A percentile compares a stretch with the other conserved stretches of the same genome.
Conservation (phyloP, 2,329 filamentous ascomycete genomes). For the Onygenales sp. region DNA sequence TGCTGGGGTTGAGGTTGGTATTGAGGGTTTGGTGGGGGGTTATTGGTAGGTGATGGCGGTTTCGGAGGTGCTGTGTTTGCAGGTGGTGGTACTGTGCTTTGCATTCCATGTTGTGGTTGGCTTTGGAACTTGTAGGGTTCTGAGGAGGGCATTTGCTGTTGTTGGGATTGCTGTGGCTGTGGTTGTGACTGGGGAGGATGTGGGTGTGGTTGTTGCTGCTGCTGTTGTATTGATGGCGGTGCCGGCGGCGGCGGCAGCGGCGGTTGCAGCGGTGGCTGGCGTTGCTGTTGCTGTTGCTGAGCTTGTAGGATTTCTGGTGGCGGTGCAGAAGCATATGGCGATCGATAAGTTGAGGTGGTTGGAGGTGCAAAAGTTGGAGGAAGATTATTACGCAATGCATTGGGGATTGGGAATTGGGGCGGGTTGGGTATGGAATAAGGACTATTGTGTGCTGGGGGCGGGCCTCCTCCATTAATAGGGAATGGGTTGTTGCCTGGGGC, state of each 20-base stretch:
- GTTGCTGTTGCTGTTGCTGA: constrained; percentile 9
- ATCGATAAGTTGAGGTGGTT: constrained; percentile 29
- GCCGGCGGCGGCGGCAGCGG: constrained; percentile 5
- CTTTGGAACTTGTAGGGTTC: constrained; percentile 12
- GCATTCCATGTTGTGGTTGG: constrained; percentile 3
- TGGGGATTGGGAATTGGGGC: constrained; percentile 24
- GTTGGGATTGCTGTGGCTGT: constrained; percentile 13
- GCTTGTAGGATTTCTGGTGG: constrained; percentile 24
- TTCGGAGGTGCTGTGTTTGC: constrained; percentile 11
- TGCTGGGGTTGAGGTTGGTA: constrained; percentile 4
- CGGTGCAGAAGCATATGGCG: constrained; percentile 31
- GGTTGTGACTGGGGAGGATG: constrained; percentile 24
- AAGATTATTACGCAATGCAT: constrained; percentile 29
- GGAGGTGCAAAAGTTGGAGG: constrained; percentile 30
- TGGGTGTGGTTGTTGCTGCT: constrained; percentile 15
- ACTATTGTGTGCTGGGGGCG: constrained; percentile 4
- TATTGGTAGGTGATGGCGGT: constrained; percentile 4
- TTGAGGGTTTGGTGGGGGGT: neutral
- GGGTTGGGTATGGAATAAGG: constrained; percentile 9
- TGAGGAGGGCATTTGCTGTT: constrained; percentile 10
- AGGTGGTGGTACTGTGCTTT: constrained; percentile 6
- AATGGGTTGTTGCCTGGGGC: neutral
- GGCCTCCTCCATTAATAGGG: neutral
- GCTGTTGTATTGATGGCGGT: constrained; percentile 13
- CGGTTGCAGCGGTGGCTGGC: constrained; percentile 8